A percentile compares a stretch with the other conserved stretches of the same genome.
Evolutionary conservation across 306 rosid species (phyloP).

Genomic region (Cucumis hystrix): DNA sequence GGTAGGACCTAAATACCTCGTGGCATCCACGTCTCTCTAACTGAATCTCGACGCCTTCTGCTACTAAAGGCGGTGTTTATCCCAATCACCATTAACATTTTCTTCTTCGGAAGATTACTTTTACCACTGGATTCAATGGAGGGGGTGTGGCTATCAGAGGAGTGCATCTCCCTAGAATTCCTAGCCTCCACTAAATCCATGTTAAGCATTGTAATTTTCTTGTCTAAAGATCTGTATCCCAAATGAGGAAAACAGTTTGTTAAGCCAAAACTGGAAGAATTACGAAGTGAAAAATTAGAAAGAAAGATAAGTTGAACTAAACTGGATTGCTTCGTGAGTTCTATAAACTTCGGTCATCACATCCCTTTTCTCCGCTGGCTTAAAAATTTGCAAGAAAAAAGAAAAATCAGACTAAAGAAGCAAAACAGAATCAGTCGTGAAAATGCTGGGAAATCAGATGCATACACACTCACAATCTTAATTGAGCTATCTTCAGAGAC

Average conservation of each 20-base stretch:
- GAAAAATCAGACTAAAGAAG: background rate
- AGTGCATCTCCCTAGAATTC: conserved; percentile 37
- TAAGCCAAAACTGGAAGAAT: background rate
- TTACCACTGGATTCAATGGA: conserved; percentile 4
- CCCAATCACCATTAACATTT: conserved; percentile 77
- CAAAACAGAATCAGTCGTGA: background rate
- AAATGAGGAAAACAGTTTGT: background rate
- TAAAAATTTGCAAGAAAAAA: conserved; percentile 18
- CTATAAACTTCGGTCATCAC: conserved; percentile 48
- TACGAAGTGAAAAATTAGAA: conserved; percentile 1
- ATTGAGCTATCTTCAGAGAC: conserved; percentile 48
- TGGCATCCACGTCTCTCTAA: conserved; percentile 99
- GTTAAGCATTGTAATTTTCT: conserved; percentile 71
- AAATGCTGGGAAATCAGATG: background rate
- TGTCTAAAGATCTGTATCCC: conserved; percentile 58
- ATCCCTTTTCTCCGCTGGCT: conserved; percentile 37
- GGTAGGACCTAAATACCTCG: conserved; percentile 33
- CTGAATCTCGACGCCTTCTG: conserved; percentile 91
- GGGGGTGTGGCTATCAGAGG: conserved; percentile 25
- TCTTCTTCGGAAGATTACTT: conserved; percentile 36
- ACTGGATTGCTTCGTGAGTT: conserved; percentile 87
- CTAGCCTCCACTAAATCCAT: conserved; percentile 75
- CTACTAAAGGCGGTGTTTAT: conserved; percentile 98
- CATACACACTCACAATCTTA: conserved; percentile 23
- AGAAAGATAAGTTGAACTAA: conserved; percentile 27